phyloP scores from a whole-genome alignment of 2,329 filamentous ascomycete species.

The Xylaria sp. region DNA sequence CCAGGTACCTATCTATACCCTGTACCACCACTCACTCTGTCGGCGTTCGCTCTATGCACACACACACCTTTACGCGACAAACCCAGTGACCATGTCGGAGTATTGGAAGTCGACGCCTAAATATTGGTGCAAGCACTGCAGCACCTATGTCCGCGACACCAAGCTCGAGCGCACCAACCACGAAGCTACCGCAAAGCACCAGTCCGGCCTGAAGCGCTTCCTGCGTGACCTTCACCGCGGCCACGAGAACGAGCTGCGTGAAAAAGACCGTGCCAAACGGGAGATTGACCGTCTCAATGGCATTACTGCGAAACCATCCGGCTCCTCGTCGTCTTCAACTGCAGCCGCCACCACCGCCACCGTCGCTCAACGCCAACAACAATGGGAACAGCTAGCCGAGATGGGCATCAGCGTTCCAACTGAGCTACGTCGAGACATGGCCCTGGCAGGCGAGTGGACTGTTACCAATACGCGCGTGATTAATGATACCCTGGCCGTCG shows the following conservation, averaged over 20 bases:
- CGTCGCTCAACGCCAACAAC: conserved; percentile 74
- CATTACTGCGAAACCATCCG: conserved; percentile 59
- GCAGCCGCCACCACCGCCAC: conserved; percentile 47
- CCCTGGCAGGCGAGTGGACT: conserved; percentile 88
- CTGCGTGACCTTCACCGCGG: conserved; percentile 85
- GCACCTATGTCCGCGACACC: conserved; percentile 87
- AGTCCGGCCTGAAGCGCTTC: conserved; percentile 85
- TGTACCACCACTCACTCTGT: background rate
- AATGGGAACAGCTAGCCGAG: conserved; percentile 85
- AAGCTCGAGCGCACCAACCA: conserved; percentile 88
- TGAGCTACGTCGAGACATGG: conserved; percentile 78
- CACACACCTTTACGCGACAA: background rate
- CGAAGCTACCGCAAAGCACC: conserved; percentile 84
- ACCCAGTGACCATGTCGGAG: conserved; percentile 73
- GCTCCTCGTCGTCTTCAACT: conserved; percentile 37
- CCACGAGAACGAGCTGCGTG: conserved; percentile 79
- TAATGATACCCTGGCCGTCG: conserved; percentile 47
- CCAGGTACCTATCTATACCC: background rate
- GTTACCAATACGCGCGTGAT: conserved; percentile 68
- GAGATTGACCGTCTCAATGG: conserved; percentile 88
- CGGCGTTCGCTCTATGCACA: background rate
- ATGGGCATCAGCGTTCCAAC: conserved; percentile 87
- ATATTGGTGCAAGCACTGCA: conserved; percentile 99
- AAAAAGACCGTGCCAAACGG: conserved; percentile 80
- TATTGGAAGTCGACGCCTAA: conserved; percentile 98